Evolutionary conservation across 495 filamentous ascomycete species (phyloP), one percentile per base, ranked within the genome.

Genomic region (Penicillium robsamsonii): DNA sequence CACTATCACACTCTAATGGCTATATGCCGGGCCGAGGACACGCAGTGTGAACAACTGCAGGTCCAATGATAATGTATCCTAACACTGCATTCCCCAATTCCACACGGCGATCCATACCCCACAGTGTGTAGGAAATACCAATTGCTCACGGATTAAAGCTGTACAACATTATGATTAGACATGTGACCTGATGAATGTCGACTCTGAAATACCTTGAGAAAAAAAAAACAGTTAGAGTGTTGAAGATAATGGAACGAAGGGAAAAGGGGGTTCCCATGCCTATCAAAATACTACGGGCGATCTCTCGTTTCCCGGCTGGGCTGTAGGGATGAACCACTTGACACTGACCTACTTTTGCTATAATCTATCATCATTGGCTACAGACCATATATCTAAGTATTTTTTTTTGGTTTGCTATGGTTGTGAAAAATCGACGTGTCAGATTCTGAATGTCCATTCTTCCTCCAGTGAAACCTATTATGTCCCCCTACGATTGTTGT

Each of bases 81-180:
- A 37, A 30, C 53, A 33, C 57, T 47, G 60, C 50, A 63, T 40
- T 52, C 40, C 46, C 41, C 58, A 46, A 48, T 59, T 53, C 56
- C 56, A 60, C 48, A 46, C 37, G 58, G 47, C 51, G 64, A 66
- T 66, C 65, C 65, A 59, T 58, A 44, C 65, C 58, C 65, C 65
- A 68, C 65, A 68, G 62, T 61, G 63, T 64, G 65, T 55, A 63
- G 30, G 45, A 59, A 58, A 61, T 12, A 17, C 15, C 7, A n/a
- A 38, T 38, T 38, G 15, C n/a, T 10, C 11, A 30, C 3, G 29
- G 35, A 38, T 17, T 38, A 38, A 38, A 15, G 15, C 12, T 29
- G 43, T 29, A 46, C 44, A n/a, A 29, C n/a, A 38, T 38, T 6
- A 13, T n/a, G 6, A 38, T 9, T 12, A 43, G n/a, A 6, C 24